Percentiles rank a stretch among this genome's conserved stretches.
Evolutionary conservation across 495 filamentous ascomycete genomes (phyloP).

Genomic region (Massariosphaeria phaeospora): DNA sequence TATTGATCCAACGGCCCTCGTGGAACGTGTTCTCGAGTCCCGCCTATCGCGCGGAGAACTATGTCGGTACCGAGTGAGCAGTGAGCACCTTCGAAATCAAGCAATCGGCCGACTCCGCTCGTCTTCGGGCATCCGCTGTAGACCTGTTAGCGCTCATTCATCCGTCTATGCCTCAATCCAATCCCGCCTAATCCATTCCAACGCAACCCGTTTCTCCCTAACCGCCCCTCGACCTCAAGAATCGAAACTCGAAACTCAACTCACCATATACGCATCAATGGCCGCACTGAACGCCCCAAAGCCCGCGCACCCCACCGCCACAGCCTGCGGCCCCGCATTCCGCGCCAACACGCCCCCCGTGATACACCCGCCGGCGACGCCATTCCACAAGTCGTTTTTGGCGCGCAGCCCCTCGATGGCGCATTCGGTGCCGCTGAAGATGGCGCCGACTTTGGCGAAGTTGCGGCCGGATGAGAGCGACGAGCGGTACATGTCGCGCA

Average conservation of each 20-base stretch:
- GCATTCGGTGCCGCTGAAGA: slow-evolving; percentile 92
- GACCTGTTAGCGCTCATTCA: slow-evolving; percentile 2
- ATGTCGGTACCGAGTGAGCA: no score
- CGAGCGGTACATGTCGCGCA: slow-evolving; percentile 88
- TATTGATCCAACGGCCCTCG: no score
- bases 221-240: neutral
- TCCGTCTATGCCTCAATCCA: no score
- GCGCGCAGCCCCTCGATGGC: slow-evolving; percentile 87
- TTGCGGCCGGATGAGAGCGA: slow-evolving; percentile 86
- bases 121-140: slow-evolving; percentile 34
- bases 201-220: neutral
- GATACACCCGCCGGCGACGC: slow-evolving; percentile 79
- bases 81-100: slow-evolving; percentile 2
- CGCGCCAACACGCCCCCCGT: slow-evolving; percentile 83
- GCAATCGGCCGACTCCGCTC: slow-evolving; percentile 32
- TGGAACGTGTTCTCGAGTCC: no score
- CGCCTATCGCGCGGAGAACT: no score
- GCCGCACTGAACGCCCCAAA: slow-evolving; percentile 95
- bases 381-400: slow-evolving; percentile 90
- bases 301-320: slow-evolving; percentile 81
- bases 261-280: slow-evolving; percentile 80
- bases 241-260: neutral
- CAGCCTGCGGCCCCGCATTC: slow-evolving; percentile 85
- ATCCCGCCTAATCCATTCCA: neutral
- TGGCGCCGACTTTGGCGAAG: slow-evolving; percentile 84